phyloP scores from a whole-genome alignment of 2,329 filamentous ascomycete genomes.

The Cladophialophora bantiana region DNA sequence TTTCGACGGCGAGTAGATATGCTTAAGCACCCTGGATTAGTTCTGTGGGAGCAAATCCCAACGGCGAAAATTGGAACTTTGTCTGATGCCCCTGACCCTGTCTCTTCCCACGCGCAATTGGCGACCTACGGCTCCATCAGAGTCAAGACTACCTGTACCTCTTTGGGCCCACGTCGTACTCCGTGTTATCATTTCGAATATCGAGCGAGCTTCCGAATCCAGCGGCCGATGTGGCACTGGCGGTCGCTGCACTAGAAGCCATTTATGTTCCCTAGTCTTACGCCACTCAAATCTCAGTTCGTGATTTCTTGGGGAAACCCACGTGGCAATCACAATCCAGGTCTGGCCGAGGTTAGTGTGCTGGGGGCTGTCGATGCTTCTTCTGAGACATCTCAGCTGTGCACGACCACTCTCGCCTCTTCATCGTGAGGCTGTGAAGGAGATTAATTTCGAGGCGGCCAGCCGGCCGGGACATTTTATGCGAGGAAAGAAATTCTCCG shows the following conservation, averaged over 20 bases:
- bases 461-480: not conserved
- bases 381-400: conserved; percentile 25
- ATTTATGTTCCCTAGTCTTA: conserved; percentile 21
- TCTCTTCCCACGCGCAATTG: conserved; percentile 4
- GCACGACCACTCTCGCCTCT: not conserved
- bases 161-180: not conserved
- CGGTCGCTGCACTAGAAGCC: conserved; percentile 8
- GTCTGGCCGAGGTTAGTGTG: conserved; percentile 15
- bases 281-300: conserved; percentile 24
- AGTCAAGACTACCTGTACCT: not conserved
- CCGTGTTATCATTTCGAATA: not conserved
- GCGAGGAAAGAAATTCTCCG: conserved; percentile 2
- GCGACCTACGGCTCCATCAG: not conserved
- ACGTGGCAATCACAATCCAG: conserved; percentile 27
- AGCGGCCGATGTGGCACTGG: conserved; percentile 14
- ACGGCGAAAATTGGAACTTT: not conserved
- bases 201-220: conserved; percentile 4
- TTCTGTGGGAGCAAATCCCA: conserved; percentile 4
- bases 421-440: not conserved
- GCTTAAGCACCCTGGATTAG: not conserved
- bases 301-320: conserved; percentile 17
- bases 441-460: conserved; percentile 1
- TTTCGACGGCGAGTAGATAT: not conserved
- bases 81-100: conserved; percentile 11
- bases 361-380: conserved; percentile 4